phyloP scores from a whole-genome alignment of 2,329 filamentous ascomycete genomes.

The Trichoderma sp. region DNA sequence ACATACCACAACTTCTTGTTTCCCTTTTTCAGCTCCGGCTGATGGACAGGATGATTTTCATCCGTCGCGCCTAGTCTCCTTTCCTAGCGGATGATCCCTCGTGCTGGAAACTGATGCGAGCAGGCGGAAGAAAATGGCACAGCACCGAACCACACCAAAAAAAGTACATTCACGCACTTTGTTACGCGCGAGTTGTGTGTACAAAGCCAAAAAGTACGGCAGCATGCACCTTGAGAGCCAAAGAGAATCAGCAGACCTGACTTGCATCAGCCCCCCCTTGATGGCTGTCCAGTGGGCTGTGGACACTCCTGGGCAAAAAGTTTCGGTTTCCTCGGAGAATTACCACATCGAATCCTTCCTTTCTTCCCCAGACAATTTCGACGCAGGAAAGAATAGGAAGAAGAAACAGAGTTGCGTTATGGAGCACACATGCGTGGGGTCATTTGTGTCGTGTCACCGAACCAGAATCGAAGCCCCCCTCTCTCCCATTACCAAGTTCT shows the following conservation, averaged over 20 bases:
- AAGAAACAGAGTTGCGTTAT: slow-evolving; percentile 11
- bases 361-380: slow-evolving; percentile 17
- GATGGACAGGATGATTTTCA: slow-evolving; percentile 7
- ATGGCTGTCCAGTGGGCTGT: not conserved
- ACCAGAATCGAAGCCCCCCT: not conserved
- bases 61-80: slow-evolving; percentile 15
- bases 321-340: slow-evolving; percentile 19
- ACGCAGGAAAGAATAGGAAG: not conserved
- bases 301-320: not conserved
- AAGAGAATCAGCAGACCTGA: slow-evolving; percentile 1
- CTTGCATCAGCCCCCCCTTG: not conserved
- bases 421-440: slow-evolving; percentile 23
- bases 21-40: not conserved
- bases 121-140: not conserved
- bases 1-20: not conserved
- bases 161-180: too few relatives aligned
- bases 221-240: not conserved
- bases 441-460: slow-evolving; percentile 19
- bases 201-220: not conserved
- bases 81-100: slow-evolving; percentile 24
- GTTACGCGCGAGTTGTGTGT: too few relatives aligned
- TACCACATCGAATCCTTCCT: slow-evolving; percentile 15
- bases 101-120: slow-evolving; percentile 7
- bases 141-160: too few relatives aligned
- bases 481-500: not conserved